phyloP scores from a whole-genome alignment of 768 basidiomycete genomes.

The Hygrocybe coccinea region DNA sequence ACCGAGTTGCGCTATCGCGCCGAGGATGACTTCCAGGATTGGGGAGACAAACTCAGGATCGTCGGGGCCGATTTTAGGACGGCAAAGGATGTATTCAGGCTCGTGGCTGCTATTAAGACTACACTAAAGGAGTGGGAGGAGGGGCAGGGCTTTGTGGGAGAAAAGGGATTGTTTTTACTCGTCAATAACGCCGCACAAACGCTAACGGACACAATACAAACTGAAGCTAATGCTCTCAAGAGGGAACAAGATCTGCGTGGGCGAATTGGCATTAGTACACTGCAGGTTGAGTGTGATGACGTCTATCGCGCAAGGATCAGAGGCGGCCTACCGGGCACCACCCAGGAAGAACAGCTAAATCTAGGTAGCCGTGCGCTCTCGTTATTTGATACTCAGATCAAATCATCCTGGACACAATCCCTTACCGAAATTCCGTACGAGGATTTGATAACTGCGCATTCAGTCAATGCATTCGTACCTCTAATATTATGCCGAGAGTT shows the following conservation, averaged over 20 bases:
- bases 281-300: background rate
- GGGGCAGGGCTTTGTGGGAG: background rate
- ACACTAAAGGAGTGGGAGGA: slow-evolving; percentile 16
- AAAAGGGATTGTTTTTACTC: background rate
- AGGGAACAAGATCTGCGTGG: slow-evolving; percentile 19
- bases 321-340: background rate
- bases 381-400: background rate
- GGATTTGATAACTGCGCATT: slow-evolving; percentile 34
- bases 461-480: slow-evolving; percentile 35
- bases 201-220: slow-evolving; percentile 26
- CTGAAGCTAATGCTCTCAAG: slow-evolving; percentile 24
- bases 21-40: slow-evolving; percentile 24
- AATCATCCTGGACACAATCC: slow-evolving; percentile 27
- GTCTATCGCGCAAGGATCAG: background rate
- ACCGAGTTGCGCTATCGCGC: slow-evolving; percentile 26
- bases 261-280: background rate
- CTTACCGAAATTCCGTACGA: slow-evolving; percentile 33
- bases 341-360: background rate
- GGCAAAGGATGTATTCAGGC: slow-evolving; percentile 31
- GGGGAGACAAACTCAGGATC: slow-evolving; percentile 27
- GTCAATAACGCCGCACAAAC: slow-evolving; percentile 37
- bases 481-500: slow-evolving; percentile 34
- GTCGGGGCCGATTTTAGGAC: slow-evolving; percentile 33
- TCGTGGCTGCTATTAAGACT: slow-evolving; percentile 22
- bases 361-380: background rate